Conservation (phyloP, 2,329 filamentous ascomycete species). For the Lecanicillium sp. region DNA sequence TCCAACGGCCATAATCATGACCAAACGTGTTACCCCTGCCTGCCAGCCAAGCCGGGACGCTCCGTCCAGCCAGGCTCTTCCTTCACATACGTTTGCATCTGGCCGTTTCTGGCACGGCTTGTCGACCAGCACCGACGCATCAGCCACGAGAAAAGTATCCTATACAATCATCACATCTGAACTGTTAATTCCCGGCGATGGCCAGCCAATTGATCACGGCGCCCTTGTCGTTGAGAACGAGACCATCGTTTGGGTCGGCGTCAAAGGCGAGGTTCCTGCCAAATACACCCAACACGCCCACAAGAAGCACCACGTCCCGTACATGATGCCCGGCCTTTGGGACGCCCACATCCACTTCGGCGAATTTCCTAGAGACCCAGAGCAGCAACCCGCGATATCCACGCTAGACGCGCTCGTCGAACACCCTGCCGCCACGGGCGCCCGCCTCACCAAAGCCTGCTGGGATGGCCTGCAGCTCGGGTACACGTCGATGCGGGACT, state of each 20-base stretch:
- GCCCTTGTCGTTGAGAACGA: constrained; percentile 27
- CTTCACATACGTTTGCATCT: background rate
- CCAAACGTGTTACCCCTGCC: no score
- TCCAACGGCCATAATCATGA: no score
- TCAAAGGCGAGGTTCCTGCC: constrained; percentile 17
- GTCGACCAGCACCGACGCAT: no score
- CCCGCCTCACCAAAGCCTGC: constrained; percentile 30
- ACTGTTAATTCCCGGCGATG: constrained; percentile 29
- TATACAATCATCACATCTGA: constrained; percentile 25
- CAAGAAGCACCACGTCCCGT: constrained; percentile 23
- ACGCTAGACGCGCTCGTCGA: constrained; percentile 16
- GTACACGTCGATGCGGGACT: constrained; percentile 42
- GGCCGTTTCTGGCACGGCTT: background rate
- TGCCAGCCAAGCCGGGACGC: no score
- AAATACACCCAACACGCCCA: constrained; percentile 20
- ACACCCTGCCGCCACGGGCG: constrained; percentile 24
- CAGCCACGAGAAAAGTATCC: constrained; percentile 19
- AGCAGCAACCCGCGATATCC: constrained; percentile 14
- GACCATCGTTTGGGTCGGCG: constrained; percentile 29
- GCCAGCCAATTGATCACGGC: constrained; percentile 21
- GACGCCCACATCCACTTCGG: constrained; percentile 42
- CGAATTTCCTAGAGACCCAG: constrained; percentile 13
- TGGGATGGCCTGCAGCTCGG: constrained; percentile 33
- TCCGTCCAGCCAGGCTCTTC: background rate
- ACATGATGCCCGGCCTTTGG: constrained; percentile 44